A percentile compares a stretch with the other conserved stretches of the same genome.
These are phyloP conservation scores for Aspergillus eucalypticola DNA, from an alignment of 2,329 filamentous ascomycete genomes.

Conservation along the genomic window DNA sequence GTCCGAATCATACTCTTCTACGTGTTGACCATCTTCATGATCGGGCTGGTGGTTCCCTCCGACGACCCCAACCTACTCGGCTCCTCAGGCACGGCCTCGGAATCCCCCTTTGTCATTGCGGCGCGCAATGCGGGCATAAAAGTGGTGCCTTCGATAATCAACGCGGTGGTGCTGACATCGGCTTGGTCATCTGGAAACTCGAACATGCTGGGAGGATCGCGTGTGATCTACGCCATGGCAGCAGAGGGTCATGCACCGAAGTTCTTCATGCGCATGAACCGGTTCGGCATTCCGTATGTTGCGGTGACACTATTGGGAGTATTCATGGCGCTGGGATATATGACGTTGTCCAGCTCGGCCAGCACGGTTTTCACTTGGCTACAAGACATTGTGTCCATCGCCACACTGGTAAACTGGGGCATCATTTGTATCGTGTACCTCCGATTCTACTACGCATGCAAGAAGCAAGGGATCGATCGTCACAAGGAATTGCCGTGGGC, in stretches of 20 bases:
- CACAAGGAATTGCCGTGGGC: conserved; percentile 49
- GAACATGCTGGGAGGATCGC: conserved; percentile 39
- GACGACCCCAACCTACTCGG: conserved; percentile 49
- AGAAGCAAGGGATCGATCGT: conserved; percentile 37
- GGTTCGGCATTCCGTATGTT: conserved; percentile 56
- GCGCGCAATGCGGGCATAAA: conserved; percentile 48
- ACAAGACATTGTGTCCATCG: conserved; percentile 56
- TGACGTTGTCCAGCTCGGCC: conserved; percentile 60
- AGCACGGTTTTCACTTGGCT: conserved; percentile 65
- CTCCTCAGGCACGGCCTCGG: conserved; percentile 41
- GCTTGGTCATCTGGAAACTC: conserved; percentile 48
- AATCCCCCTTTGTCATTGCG: conserved; percentile 57
- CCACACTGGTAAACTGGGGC: conserved; percentile 55
- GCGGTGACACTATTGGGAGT: conserved; percentile 53
- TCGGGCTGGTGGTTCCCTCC: conserved; percentile 51
- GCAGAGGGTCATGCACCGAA: conserved; percentile 41
- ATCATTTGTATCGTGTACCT: conserved; percentile 58
- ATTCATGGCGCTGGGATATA: conserved; percentile 63
- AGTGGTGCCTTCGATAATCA: conserved; percentile 41
- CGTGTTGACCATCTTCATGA: conserved; percentile 57
- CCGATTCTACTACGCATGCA: conserved; percentile 50
- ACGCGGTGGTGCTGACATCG: conserved; percentile 41
- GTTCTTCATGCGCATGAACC: conserved; percentile 40
- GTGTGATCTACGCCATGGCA: conserved; percentile 42
- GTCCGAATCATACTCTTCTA: conserved; percentile 60